Evolutionary conservation across 306 rosid genomes (phyloP), one percentile per base, ranked within the genome.

Genomic region (Lathyrus aphaca): DNA sequence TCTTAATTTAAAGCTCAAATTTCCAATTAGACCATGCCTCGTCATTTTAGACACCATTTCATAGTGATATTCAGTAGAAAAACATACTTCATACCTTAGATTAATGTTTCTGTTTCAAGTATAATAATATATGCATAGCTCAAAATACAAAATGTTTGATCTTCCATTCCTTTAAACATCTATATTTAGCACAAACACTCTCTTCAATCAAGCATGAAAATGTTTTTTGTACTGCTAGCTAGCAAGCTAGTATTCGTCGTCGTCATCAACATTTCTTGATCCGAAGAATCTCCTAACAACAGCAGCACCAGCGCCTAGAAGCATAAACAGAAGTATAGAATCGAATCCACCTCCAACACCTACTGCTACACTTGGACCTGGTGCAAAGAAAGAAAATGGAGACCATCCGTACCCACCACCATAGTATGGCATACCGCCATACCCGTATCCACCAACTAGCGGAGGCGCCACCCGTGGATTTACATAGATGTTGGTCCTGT

Each of bases 401-500:
- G 98, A 88, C 97, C 97, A 93, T 44, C 98, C 98, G 91, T 91
- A 93, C 6, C 98, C 93, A 19, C 98, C 93, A 19, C 98, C 95
- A 32, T 70, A 91, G 82, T 59, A 91, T 9, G 96, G 97, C 23
- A 60, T 75, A 10, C 98, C 77, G 5, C 98, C 98, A 35, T 80
- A 92, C 9, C 96, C 96, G 16, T 93, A 93, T 3, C 97, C 98
- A 61, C 98, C 98, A 1, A 71, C 91, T 43, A 93, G 80, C 2
- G 98, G 98, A 2, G 98, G 98, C 0, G 98, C 96, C 54, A 90
- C 80, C 0, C 71, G 90, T 54, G 98, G 98, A 79, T 94, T 94
- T 44, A 94, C 60, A 75, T 85, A 90, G 9, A 90, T 87, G 77
- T 94, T 94, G 63, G 90, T 87, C 89, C 98, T 93, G 83, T 82